phyloP scores from a whole-genome alignment of 1,284 basidiomycete genomes.

The Xerocomus minutiporus region DNA sequence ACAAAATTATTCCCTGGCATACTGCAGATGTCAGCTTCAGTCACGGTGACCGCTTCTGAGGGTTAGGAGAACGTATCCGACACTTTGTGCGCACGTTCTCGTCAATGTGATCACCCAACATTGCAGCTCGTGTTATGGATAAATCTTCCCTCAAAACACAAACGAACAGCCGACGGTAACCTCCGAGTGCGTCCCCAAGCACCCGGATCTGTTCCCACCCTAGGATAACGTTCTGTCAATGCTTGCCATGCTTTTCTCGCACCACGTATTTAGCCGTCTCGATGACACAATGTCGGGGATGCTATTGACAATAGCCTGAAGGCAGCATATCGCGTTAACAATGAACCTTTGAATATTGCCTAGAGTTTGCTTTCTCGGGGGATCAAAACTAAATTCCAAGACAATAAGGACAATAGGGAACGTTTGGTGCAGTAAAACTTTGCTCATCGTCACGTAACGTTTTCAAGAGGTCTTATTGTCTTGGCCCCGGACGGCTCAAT shows the following conservation, averaged over 20 bases:
- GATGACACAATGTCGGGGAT: too few relatives aligned
- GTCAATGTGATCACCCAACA: too few relatives aligned
- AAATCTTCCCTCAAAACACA: too few relatives aligned
- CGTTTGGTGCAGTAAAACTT: constrained; percentile 6
- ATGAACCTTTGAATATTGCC: constrained; percentile 1
- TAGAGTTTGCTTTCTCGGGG: constrained; percentile 1
- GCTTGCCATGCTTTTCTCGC: neutral
- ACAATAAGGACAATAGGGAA: constrained; percentile 30
- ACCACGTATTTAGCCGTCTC: neutral
- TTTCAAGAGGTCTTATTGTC: constrained; percentile 25
- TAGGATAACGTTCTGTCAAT: neutral
- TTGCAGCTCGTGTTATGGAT: too few relatives aligned
- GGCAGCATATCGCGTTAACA: constrained; percentile 9
- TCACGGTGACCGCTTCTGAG: too few relatives aligned
- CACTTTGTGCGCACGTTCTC: too few relatives aligned
- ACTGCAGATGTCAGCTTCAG: too few relatives aligned
- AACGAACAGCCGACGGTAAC: too few relatives aligned
- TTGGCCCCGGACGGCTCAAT: neutral
- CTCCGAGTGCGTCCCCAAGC: too few relatives aligned
- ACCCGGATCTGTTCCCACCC: neutral
- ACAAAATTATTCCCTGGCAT: too few relatives aligned
- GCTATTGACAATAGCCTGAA: neutral
- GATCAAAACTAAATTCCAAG: constrained; percentile 4
- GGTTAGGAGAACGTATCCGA: too few relatives aligned
- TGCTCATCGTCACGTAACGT: constrained; percentile 14